These are phyloP conservation scores for Auxenochlorella pyrenoidosa DNA, from an alignment of 139 green algal genomes.

Conservation along the genomic window DNA sequence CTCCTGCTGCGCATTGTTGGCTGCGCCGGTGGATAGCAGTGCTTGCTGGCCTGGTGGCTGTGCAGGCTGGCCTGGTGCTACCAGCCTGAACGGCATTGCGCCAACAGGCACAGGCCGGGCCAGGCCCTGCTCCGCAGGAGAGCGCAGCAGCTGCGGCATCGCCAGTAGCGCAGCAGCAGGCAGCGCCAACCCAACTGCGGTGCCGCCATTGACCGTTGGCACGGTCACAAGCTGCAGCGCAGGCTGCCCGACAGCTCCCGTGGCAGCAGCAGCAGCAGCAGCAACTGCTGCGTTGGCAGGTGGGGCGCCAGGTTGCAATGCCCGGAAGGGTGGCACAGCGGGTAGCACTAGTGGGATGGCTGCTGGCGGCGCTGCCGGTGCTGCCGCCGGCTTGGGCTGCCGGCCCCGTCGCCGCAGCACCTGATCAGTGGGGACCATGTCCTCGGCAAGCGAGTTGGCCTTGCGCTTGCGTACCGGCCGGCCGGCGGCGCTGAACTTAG, in stretches of 20 bases:
- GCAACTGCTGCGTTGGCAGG: background rate
- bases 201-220: background rate
- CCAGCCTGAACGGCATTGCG: background rate
- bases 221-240: conserved; percentile 9
- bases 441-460: background rate
- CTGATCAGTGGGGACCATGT: conserved; percentile 18
- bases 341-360: background rate
- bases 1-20: background rate
- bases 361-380: background rate
- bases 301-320: background rate
- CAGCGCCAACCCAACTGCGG: background rate
- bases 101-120: background rate
- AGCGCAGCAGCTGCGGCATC: conserved; percentile 15
- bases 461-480: conserved; percentile 30
- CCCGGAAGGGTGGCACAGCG: background rate
- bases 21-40: too few species aligned
- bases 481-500: background rate
- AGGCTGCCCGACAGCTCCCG: background rate
- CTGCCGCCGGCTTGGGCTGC: background rate
- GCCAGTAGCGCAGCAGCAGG: background rate
- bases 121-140: background rate
- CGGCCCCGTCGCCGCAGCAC: background rate
- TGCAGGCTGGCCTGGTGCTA: background rate
- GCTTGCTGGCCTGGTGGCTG: background rate
- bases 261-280: background rate